Evolutionary conservation across 306 rosid genomes (phyloP).

Genomic region (Trifolium fragiferum): DNA sequence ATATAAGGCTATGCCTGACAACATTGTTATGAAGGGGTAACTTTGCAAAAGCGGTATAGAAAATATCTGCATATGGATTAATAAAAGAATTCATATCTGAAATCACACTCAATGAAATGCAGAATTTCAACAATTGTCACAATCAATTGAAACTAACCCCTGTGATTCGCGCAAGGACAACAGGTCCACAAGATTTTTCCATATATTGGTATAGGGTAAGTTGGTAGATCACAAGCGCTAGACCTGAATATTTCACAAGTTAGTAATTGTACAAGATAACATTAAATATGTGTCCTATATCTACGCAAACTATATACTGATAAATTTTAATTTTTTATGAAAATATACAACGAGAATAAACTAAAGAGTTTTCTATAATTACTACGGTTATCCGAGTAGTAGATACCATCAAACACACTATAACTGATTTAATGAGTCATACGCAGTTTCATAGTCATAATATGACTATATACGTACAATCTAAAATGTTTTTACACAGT

Average conservation of each 20-base stretch:
- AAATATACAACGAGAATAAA: no score
- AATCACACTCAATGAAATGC: background rate
- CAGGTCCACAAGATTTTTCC: slow-evolving; percentile 61
- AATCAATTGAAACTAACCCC: slow-evolving; percentile 58
- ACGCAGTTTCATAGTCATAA: no score
- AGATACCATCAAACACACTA: no score
- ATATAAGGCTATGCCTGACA: slow-evolving; percentile 47
- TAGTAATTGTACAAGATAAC: background rate
- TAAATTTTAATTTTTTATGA: no score
- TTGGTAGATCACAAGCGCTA: slow-evolving; percentile 65
- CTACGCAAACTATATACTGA: no score
- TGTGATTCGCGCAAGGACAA: slow-evolving; percentile 48
- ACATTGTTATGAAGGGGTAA: slow-evolving; percentile 50
- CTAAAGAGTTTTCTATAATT: no score
- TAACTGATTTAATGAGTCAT: no score
- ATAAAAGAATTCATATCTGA: background rate
- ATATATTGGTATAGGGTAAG: slow-evolving; percentile 53
- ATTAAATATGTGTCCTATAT: no score
- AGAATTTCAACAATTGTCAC: background rate
- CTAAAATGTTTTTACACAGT: no score
- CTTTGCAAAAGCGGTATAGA: slow-evolving; percentile 55
- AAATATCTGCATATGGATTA: slow-evolving; percentile 33
- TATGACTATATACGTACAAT: no score
- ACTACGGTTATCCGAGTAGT: no score
- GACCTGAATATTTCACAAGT: slow-evolving; percentile 51